Conservation (phyloP, 495 filamentous ascomycete species). For the Penicillium steckii region DNA sequence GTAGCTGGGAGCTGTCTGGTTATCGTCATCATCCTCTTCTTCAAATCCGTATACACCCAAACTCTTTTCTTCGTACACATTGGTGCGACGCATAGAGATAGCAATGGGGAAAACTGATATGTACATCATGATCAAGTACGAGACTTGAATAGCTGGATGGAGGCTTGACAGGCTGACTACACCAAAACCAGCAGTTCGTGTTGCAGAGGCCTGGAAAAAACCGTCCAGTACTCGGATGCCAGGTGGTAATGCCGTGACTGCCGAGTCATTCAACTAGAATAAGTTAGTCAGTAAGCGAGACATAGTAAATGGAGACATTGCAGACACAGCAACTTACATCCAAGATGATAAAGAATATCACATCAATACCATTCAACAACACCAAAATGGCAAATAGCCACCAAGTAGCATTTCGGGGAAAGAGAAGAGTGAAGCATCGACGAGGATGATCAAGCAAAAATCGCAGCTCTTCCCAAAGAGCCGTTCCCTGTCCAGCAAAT, state of each 20-base stretch:
- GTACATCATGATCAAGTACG: slow-evolving; percentile 99
- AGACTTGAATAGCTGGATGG: slow-evolving; percentile 90
- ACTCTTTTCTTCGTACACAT: slow-evolving; percentile 94
- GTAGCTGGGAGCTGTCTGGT: slow-evolving; percentile 69
- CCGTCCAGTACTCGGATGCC: slow-evolving; percentile 77
- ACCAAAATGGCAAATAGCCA: slow-evolving; percentile 90
- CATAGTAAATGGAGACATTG: not conserved
- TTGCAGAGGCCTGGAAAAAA: slow-evolving; percentile 83
- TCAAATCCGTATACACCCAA: slow-evolving; percentile 71
- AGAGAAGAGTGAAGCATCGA: slow-evolving; percentile 91
- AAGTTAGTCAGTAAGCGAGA: slow-evolving; percentile 13
- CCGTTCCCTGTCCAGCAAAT: slow-evolving; percentile 54
- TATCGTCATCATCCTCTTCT: slow-evolving; percentile 36
- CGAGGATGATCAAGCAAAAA: slow-evolving; percentile 94
- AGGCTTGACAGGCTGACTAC: slow-evolving; percentile 72
- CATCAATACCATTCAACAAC: slow-evolving; percentile 74
- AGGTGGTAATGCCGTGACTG: slow-evolving; percentile 59
- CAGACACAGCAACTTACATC: slow-evolving; percentile 58
- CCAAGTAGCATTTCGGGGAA: slow-evolving; percentile 89
- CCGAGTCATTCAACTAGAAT: slow-evolving; percentile 61
- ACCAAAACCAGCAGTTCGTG: slow-evolving; percentile 84
- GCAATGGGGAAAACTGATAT: slow-evolving; percentile 96
- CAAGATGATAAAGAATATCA: slow-evolving; percentile 86
- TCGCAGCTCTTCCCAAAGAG: slow-evolving; percentile 80
- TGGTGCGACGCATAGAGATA: slow-evolving; percentile 88